phyloP scores from a whole-genome alignment of 148 eudicot genomes.

The Diospyros lotus region DNA sequence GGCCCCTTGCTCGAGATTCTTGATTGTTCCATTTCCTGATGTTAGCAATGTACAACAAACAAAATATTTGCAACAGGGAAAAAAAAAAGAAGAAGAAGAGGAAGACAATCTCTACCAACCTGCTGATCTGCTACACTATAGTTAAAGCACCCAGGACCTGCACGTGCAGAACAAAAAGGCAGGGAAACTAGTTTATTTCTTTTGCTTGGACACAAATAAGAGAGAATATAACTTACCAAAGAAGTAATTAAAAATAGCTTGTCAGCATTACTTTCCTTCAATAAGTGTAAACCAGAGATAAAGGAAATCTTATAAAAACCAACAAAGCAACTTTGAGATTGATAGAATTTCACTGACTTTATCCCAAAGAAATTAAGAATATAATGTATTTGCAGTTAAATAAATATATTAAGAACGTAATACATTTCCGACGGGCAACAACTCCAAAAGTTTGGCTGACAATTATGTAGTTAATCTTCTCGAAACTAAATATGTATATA shows the following conservation, averaged over 20 bases:
- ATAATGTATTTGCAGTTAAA: no score
- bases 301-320: not conserved
- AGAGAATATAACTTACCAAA: not conserved
- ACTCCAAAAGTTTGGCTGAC: no score
- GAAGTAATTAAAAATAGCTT: no score
- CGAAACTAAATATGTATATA: no score
- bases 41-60: no score
- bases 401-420: no score
- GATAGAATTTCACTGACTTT: not conserved
- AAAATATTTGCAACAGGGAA: no score
- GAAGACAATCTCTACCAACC: slow-evolving; percentile 36
- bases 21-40: no score
- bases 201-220: not conserved
- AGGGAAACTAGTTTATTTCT: not conserved
- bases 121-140: slow-evolving; percentile 86
- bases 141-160: slow-evolving; percentile 90
- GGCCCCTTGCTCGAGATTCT: no score
- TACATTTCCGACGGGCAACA: no score
- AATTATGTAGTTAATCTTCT: no score
- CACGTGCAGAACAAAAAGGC: slow-evolving; percentile 30
- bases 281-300: not conserved
- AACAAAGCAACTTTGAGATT: slow-evolving; percentile 6
- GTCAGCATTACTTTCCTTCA: not conserved
- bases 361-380: not conserved
- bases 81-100: not conserved